These are phyloP conservation scores for Pseudonitzschia delicatissima DNA, from an alignment of 108 stramenopile species.

Conservation along the genomic window DNA sequence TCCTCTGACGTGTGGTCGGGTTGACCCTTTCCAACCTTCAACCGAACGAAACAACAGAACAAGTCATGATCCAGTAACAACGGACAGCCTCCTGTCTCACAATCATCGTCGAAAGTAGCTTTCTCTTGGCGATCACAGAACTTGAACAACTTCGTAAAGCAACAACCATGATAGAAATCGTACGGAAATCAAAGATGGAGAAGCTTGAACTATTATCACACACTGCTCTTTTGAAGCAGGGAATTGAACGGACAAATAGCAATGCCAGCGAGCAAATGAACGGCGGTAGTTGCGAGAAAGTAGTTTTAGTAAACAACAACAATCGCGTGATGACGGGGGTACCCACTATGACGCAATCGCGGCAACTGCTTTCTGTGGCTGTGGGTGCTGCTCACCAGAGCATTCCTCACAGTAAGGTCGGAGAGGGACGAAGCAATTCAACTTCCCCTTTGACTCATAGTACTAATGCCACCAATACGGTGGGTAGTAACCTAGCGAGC, in stretches of 20 bases:
- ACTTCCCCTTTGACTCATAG: not conserved
- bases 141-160: not conserved
- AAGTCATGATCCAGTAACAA: not conserved
- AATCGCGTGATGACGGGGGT: not conserved
- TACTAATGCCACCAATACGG: not conserved
- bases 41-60: not conserved
- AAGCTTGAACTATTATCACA: slow-evolving; percentile 12
- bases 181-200: slow-evolving; percentile 7
- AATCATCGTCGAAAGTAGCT: no score
- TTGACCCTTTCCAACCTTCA: not conserved
- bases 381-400: not conserved
- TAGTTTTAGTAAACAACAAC: not conserved
- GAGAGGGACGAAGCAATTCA: not conserved
- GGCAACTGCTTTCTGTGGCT: not conserved
- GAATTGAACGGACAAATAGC: not conserved
- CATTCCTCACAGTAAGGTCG: not conserved
- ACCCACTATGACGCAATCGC: not conserved
- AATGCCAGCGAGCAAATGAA: not conserved
- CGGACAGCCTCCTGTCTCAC: not conserved
- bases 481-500: not conserved
- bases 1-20: no score
- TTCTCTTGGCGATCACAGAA: no score
- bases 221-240: slow-evolving; percentile 14
- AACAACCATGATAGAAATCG: slow-evolving; percentile 1
- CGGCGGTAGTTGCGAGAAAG: not conserved